These are phyloP conservation scores for Psilocybe cubensis DNA, from an alignment of 768 basidiomycete species.

Conservation along the genomic window DNA sequence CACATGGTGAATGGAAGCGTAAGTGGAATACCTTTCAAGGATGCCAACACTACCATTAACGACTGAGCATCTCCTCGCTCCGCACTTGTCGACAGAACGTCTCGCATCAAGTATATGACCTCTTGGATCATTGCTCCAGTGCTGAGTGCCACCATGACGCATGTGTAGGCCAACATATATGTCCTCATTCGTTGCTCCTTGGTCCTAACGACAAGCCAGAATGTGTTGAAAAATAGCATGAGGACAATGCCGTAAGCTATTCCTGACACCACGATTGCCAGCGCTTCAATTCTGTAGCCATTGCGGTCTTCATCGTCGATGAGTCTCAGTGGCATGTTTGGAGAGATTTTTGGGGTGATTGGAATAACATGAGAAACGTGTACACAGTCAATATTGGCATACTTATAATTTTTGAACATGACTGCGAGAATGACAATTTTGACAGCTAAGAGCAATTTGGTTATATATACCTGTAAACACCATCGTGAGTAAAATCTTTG, in stretches of 20 bases:
- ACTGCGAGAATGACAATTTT: not conserved
- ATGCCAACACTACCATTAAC: not conserved
- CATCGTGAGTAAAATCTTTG: too few relatives aligned
- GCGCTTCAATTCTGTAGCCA: not conserved
- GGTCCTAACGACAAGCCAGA: not conserved
- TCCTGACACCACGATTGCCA: slow-evolving; percentile 1
- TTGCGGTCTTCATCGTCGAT: not conserved
- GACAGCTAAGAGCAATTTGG: not conserved
- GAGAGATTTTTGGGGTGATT: too few relatives aligned
- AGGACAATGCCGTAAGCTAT: not conserved
- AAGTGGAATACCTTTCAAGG: not conserved
- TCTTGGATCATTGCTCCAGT: slow-evolving; percentile 8
- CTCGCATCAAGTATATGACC: not conserved
- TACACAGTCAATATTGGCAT: too few relatives aligned
- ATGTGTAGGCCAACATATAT: not conserved
- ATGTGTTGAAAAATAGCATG: not conserved
- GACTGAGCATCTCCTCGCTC: not conserved
- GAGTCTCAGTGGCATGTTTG: not conserved
- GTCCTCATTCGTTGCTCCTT: not conserved
- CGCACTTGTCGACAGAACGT: not conserved
- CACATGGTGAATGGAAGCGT: not conserved
- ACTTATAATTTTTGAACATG: not conserved
- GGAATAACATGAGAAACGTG: too few relatives aligned
- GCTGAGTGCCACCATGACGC: slow-evolving; percentile 1
- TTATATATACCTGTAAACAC: too few relatives aligned